Evolutionary conservation across 805 yeast species (phyloP), one percentile per base, ranked within the genome.

Genomic region (Pichia thaimueangensis): DNA sequence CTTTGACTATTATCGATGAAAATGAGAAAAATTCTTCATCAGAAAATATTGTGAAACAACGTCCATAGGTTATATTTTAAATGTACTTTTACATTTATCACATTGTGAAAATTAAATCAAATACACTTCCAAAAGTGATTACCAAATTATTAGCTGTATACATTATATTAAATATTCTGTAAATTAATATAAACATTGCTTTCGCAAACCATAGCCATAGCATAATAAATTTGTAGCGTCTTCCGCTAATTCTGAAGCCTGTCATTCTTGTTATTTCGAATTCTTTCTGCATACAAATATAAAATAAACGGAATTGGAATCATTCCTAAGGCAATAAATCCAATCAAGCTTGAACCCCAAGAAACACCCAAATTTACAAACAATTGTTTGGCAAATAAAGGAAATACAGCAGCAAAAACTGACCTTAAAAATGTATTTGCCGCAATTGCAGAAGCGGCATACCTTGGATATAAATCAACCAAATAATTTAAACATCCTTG

Each of bases 291-390:
- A 42, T 73, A 69, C 36, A 67, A 62, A 41, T 66, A 67, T 27
- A 82, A 76, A 43, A 75, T 70, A 15, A 78, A 54, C 3, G 88
- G 87, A 65, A 76, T 76, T 2, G 89, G 87, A 11, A 80, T 60
- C 41, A 81, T 63, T 0, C 69, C 70, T n/a, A 79, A 45, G 7
- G 74, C 80, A 42, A 81, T 59, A 35, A 79, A 65, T 0, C 74
- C 87, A 57, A 80, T 76, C 50, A 82, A 56, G 0, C 85, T 73
- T 53, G 76, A 74, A 28, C 86, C 85, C 87, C 87, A 82, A 7
- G 85, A 85, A 51, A 79, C 79, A 13, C 81, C 81, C 37, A 82
- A 56, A 21, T 43, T 42, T 7, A 47, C 59, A 56, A 78, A 82
- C 80, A 82, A 73, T 7, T 70, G 63, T 11, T 67, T 60, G 3